Conservation (phyloP, 805 yeast species). For the Candida takata region DNA sequence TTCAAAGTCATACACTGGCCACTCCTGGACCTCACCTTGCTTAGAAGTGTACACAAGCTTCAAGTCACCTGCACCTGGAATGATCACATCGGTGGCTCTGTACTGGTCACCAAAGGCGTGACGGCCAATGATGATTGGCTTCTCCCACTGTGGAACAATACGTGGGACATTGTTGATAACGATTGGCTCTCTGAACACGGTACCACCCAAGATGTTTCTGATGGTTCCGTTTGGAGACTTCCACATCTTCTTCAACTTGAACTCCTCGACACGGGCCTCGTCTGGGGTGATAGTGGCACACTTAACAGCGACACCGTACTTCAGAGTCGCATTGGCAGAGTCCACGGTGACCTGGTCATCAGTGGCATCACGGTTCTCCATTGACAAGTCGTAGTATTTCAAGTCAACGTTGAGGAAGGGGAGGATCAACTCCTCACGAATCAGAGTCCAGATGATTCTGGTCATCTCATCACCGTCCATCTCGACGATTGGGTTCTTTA, state of each 20-base stretch:
- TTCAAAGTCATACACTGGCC: constrained; percentile 61
- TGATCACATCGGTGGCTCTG: constrained; percentile 80
- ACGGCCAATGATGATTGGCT: constrained; percentile 95
- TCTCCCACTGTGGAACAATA: constrained; percentile 85
- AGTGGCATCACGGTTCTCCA: constrained; percentile 80
- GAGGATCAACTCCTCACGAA: constrained; percentile 75
- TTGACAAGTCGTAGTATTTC: constrained; percentile 86
- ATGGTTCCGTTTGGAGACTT: constrained; percentile 95
- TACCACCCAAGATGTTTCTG: constrained; percentile 92
- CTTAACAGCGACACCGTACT: constrained; percentile 90
- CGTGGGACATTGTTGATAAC: constrained; percentile 85
- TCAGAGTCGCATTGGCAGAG: constrained; percentile 82
- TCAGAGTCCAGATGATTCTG: constrained; percentile 89
- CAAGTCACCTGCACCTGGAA: constrained; percentile 75
- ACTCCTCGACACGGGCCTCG: constrained; percentile 91
- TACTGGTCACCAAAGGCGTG: constrained; percentile 98
- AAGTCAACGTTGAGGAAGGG: constrained; percentile 86
- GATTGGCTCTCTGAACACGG: constrained; percentile 95
- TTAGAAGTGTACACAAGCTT: constrained; percentile 70
- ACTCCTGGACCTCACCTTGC: constrained; percentile 41
- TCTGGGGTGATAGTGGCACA: constrained; percentile 99
- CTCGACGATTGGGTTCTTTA: constrained; percentile 86
- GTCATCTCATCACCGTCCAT: constrained; percentile 99
- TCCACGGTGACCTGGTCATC: constrained; percentile 84
- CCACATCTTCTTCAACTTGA: constrained; percentile 93